Conservation (phyloP, 495 filamentous ascomycete species). For the Trichocladium uniseriatum region DNA sequence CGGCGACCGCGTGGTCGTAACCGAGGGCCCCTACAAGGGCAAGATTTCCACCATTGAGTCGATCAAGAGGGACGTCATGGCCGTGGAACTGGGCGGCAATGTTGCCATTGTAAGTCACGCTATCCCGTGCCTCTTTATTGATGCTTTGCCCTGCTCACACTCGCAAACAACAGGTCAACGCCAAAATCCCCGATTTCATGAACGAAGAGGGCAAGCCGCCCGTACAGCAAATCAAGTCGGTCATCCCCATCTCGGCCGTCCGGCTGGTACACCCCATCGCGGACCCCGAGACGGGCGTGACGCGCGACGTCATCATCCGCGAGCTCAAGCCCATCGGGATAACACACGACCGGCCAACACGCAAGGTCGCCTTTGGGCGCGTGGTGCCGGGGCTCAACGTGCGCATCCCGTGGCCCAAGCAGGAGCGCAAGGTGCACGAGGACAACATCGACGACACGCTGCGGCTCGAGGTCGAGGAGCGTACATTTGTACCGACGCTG, state of each 20-base stretch:
- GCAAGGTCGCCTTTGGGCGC: constrained; percentile 38
- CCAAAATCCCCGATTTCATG: constrained; percentile 48
- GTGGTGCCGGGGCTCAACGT: constrained; percentile 52
- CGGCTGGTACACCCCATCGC: constrained; percentile 70
- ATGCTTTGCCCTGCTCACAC: background rate
- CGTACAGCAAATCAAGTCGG: constrained; percentile 37
- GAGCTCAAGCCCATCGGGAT: constrained; percentile 45
- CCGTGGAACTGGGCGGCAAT: constrained; percentile 48
- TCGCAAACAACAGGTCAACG: constrained; percentile 41
- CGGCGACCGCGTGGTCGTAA: constrained; percentile 69
- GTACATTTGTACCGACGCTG: constrained; percentile 67
- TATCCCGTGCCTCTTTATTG: background rate
- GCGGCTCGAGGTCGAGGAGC: constrained; percentile 62
- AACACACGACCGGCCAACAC: constrained; percentile 37
- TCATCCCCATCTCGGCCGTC: constrained; percentile 57
- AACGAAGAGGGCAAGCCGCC: constrained; percentile 31
- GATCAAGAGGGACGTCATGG: constrained; percentile 49
- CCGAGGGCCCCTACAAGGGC: constrained; percentile 67
- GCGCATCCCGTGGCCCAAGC: constrained; percentile 64
- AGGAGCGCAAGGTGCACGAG: constrained; percentile 34
- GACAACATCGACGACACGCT: constrained; percentile 61
- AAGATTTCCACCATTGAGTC: constrained; percentile 60
- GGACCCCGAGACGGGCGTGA: constrained; percentile 52
- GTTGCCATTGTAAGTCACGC: constrained; percentile 54
- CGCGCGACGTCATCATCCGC: constrained; percentile 64